Evolutionary conservation across 2,329 filamentous ascomycete genomes (phyloP).

Genomic region (Penicillium sp.): DNA sequence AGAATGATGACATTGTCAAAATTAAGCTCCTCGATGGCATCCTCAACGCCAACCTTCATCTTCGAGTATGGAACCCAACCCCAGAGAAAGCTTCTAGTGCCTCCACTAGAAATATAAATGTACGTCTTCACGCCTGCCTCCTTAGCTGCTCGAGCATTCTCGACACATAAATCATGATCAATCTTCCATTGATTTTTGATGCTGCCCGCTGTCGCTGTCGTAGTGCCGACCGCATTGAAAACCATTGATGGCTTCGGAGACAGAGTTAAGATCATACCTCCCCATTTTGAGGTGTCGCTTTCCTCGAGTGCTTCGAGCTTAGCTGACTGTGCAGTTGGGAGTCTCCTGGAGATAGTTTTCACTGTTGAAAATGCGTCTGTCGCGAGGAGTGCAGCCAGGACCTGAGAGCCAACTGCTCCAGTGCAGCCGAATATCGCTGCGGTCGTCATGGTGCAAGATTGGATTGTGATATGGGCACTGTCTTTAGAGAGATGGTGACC

Average conservation of each 20-base stretch:
- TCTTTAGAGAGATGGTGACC: background rate
- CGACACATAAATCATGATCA: conserved; percentile 39
- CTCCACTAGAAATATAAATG: conserved; percentile 38
- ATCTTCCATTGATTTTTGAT: conserved; percentile 40
- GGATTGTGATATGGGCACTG: background rate
- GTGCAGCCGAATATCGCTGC: conserved; percentile 35
- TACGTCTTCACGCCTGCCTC: conserved; percentile 38
- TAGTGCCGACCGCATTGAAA: conserved; percentile 40
- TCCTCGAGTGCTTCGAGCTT: conserved; percentile 33
- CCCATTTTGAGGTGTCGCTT: conserved; percentile 35
- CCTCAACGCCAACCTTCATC: conserved; percentile 42
- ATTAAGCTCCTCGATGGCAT: conserved; percentile 36
- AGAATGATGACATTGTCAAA: conserved; percentile 41
- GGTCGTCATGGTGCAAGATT: conserved; percentile 36
- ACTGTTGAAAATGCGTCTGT: conserved; percentile 25
- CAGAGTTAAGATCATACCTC: conserved; percentile 25
- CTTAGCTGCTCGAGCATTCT: conserved; percentile 39
- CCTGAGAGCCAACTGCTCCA: conserved; percentile 35
- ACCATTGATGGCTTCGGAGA: conserved; percentile 27
- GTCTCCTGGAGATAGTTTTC: conserved; percentile 31
- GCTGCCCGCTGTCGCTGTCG: conserved; percentile 33
- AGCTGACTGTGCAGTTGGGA: conserved; percentile 24
- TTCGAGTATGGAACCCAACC: conserved; percentile 36
- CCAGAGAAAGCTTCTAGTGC: conserved; percentile 31
- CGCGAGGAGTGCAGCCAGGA: conserved; percentile 30